Evolutionary conservation across 1,284 basidiomycete species (phyloP).

Genomic region (Pyrrhoderma noxium): DNA sequence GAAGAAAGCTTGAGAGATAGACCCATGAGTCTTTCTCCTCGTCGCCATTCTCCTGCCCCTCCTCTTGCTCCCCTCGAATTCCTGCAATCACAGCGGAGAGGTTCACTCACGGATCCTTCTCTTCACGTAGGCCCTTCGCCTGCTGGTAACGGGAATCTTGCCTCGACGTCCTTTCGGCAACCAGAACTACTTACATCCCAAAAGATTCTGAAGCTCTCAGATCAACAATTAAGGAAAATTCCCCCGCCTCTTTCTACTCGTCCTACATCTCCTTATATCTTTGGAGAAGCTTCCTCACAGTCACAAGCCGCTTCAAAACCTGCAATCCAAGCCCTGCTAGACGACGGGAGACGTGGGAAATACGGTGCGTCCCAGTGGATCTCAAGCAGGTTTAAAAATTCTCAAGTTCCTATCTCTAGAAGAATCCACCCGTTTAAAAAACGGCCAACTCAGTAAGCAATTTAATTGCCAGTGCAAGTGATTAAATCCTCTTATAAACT

Average conservation of each 20-base stretch:
- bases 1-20: constrained; percentile 18
- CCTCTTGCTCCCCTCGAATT: constrained; percentile 67
- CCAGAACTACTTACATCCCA: constrained; percentile 28
- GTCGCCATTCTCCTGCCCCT: constrained; percentile 34
- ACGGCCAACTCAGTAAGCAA: constrained; percentile 10
- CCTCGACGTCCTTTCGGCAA: constrained; percentile 24
- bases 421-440: constrained; percentile 4
- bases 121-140: constrained; percentile 49
- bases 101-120: constrained; percentile 74
- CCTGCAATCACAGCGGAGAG: constrained; percentile 68
- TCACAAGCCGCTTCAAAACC: constrained; percentile 37
- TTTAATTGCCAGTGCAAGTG: background rate
- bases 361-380: constrained; percentile 19
- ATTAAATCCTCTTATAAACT: background rate
- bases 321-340: constrained; percentile 48
- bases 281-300: constrained; percentile 52
- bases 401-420: constrained; percentile 6
- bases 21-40: constrained; percentile 28
- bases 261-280: constrained; percentile 61
- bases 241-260: constrained; percentile 37
- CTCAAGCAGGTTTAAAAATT: constrained; percentile 23
- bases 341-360: constrained; percentile 16
- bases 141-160: constrained; percentile 23
- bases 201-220: constrained; percentile 26
- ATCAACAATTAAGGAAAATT: constrained; percentile 28